Evolutionary conservation across 257 asterid species (phyloP).

Genomic region (Coffea eugenioides): DNA sequence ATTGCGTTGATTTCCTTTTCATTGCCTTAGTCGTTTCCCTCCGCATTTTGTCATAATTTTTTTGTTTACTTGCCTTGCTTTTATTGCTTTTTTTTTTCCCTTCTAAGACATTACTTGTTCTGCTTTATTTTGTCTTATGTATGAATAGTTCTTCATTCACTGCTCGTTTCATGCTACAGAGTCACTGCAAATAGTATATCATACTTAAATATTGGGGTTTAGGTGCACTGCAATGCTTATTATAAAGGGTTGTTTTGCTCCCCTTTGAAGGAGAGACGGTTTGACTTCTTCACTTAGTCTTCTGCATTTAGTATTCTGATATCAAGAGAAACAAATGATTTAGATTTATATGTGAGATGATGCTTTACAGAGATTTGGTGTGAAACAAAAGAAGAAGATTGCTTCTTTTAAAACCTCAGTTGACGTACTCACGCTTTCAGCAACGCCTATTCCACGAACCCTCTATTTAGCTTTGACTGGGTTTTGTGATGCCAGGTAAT

Average conservation of each 20-base stretch:
- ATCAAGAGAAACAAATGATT: neutral
- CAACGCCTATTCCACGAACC: slow-evolving; percentile 96
- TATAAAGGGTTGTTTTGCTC: neutral
- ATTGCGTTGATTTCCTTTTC: too few relatives aligned
- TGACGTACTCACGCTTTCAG: slow-evolving; percentile 97
- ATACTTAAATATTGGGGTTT: neutral
- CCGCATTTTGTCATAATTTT: too few relatives aligned
- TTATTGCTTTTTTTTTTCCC: too few relatives aligned
- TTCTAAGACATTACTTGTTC: too few relatives aligned
- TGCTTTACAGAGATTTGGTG: slow-evolving; percentile 85
- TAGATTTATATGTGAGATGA: neutral
- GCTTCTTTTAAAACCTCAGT: slow-evolving; percentile 97
- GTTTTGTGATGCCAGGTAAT: slow-evolving; percentile 97
- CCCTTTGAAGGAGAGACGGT: neutral
- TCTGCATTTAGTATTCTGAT: neutral
- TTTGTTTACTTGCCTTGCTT: too few relatives aligned
- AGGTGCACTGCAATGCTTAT: neutral
- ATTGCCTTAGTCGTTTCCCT: too few relatives aligned
- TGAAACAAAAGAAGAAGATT: slow-evolving; percentile 92
- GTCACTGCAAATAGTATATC: neutral
- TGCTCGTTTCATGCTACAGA: neutral
- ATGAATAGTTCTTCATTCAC: too few relatives aligned
- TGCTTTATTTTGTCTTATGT: too few relatives aligned
- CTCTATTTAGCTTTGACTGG: slow-evolving; percentile 96
- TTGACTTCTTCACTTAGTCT: neutral